Evolutionary conservation across 1,284 basidiomycete species (phyloP).

Genomic region (Trametes polyzona): DNA sequence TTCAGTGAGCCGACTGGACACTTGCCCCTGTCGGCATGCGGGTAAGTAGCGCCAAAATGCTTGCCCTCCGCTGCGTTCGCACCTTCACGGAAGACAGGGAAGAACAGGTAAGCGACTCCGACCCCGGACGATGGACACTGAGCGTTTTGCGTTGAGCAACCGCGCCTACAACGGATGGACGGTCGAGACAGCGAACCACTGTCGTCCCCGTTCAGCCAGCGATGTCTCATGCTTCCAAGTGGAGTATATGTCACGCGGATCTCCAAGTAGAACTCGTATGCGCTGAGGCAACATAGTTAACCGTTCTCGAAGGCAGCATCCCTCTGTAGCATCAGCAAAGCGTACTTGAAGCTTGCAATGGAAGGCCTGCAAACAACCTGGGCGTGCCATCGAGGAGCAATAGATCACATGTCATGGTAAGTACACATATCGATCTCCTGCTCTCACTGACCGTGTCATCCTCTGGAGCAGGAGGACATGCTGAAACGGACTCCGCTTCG

Average conservation of each 20-base stretch:
- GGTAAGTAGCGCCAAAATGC: background rate
- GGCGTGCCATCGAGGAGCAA: no score
- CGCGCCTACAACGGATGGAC: background rate
- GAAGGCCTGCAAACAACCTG: no score
- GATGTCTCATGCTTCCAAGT: background rate
- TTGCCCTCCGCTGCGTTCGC: background rate
- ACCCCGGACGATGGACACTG: background rate
- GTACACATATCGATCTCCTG: background rate
- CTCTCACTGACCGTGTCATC: background rate
- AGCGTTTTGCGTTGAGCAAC: no score
- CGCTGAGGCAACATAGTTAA: background rate
- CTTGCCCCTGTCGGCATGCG: background rate
- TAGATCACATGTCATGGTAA: background rate
- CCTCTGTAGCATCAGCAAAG: background rate
- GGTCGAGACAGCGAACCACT: background rate
- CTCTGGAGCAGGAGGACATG: background rate
- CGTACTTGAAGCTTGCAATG: no score
- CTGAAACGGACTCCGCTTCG: slow-evolving; percentile 2
- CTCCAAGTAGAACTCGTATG: background rate
- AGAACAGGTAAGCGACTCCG: background rate
- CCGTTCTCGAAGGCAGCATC: background rate
- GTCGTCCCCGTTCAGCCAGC: background rate
- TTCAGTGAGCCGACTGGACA: background rate
- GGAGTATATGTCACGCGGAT: background rate
- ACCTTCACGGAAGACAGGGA: background rate